Conservation (phyloP, 768 basidiomycete genomes). For the Phallus indusiatus region DNA sequence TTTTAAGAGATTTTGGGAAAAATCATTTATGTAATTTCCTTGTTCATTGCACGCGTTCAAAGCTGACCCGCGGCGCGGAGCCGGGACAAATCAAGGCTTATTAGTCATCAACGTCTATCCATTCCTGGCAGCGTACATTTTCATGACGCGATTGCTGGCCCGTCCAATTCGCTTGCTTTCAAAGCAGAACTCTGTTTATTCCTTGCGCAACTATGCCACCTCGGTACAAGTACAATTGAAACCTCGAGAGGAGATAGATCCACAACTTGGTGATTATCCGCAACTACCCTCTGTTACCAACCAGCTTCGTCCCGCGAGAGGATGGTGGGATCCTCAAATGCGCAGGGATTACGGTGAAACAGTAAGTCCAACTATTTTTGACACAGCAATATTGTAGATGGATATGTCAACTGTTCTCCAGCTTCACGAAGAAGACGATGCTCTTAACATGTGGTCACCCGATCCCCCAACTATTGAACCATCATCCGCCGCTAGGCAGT, state of each 20-base stretch:
- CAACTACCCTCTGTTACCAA: slow-evolving; percentile 57
- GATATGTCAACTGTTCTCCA: slow-evolving; percentile 22
- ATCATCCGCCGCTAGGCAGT: slow-evolving; percentile 51
- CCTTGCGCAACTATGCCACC: slow-evolving; percentile 17
- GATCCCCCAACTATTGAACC: slow-evolving; percentile 55
- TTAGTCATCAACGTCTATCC: not conserved
- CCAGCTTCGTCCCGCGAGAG: slow-evolving; percentile 51
- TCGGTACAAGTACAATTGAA: slow-evolving; percentile 12
- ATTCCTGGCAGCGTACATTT: not conserved
- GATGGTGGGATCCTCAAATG: slow-evolving; percentile 71
- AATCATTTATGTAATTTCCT: too few species aligned
- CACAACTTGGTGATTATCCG: slow-evolving; percentile 67
- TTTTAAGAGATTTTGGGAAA: not conserved
- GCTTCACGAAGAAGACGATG: slow-evolving; percentile 76
- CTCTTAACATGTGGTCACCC: slow-evolving; percentile 82
- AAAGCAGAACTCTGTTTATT: not conserved
- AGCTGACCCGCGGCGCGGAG: not conserved
- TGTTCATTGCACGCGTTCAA: too few species aligned
- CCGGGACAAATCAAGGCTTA: not conserved
- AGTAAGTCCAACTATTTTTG: slow-evolving; percentile 31
- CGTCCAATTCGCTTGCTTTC: not conserved
- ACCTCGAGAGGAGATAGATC: slow-evolving; percentile 37
- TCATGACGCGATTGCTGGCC: slow-evolving; percentile 3
- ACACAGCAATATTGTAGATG: not conserved
- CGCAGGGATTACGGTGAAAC: slow-evolving; percentile 76